Evolutionary conservation across 805 yeast genomes (phyloP).

Genomic region (Saccharomycopsis sp.): DNA sequence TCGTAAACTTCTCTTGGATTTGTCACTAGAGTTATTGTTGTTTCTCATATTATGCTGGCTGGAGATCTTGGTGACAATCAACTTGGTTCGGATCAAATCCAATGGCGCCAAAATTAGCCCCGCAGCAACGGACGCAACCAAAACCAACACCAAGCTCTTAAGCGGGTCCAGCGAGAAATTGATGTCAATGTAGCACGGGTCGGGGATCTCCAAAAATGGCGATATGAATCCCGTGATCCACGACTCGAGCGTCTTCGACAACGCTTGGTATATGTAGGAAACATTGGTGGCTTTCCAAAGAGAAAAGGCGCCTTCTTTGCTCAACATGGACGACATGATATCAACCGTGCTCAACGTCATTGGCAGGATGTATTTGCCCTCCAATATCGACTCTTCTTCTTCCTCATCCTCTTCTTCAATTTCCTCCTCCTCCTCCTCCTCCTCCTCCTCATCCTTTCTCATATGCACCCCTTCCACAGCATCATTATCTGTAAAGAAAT

Average conservation of each 20-base stretch:
- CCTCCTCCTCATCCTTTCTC: conserved; percentile 3
- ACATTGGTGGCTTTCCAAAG: conserved; percentile 70
- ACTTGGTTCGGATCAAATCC: conserved; percentile 68
- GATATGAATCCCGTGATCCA: conserved; percentile 88
- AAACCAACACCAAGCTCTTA: conserved; percentile 55
- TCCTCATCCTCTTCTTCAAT: conserved; percentile 11
- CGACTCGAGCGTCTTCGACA: conserved; percentile 71
- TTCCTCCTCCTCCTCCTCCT: conserved; percentile 3
- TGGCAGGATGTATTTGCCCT: conserved; percentile 39
- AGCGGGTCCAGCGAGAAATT: conserved; percentile 72
- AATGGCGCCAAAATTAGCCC: conserved; percentile 70
- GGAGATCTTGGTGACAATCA: conserved; percentile 61
- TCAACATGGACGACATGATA: conserved; percentile 51
- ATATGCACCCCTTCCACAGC: conserved; percentile 3
- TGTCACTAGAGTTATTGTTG: conserved; percentile 24
- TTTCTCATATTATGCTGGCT: conserved; percentile 20
- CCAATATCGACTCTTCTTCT: background rate
- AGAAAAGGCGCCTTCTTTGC: conserved; percentile 66
- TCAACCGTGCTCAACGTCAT: conserved; percentile 53
- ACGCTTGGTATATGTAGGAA: conserved; percentile 66
- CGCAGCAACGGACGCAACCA: conserved; percentile 64
- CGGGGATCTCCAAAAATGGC: conserved; percentile 75
- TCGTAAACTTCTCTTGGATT: conserved; percentile 54
- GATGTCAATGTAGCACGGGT: conserved; percentile 77
- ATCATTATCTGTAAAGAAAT: conserved; percentile 27